Conservation (phyloP, 2,329 filamentous ascomycete genomes). For the Cladosporium sp. region DNA sequence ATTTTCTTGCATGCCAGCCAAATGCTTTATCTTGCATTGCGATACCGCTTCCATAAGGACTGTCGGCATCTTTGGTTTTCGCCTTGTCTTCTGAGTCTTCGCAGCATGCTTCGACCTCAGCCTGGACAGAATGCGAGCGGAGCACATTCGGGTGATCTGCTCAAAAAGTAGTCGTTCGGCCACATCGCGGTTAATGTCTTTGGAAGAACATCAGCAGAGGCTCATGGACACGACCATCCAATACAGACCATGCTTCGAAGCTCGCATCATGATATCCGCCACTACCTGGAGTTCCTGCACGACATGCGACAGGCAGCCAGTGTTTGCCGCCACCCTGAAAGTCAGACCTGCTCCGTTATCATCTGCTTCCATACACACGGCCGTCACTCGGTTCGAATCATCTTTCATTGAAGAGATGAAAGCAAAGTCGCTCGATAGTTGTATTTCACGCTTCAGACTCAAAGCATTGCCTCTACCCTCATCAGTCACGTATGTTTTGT, state of each 20-base stretch:
- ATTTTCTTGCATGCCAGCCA: not conserved
- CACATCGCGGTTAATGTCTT: not conserved
- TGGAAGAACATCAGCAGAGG: not conserved
- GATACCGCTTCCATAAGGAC: not conserved
- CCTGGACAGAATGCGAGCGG: not conserved
- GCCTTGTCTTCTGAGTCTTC: not conserved
- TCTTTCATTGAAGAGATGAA: conserved; percentile 10
- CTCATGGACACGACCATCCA: not conserved
- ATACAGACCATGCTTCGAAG: not conserved
- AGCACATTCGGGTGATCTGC: not conserved
- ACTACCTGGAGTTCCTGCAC: not conserved
- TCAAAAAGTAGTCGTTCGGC: not conserved
- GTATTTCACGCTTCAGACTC: not conserved
- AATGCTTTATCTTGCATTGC: not conserved
- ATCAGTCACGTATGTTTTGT: not conserved
- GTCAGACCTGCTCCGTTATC: not conserved
- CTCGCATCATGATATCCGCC: conserved; percentile 11
- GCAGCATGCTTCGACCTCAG: conserved; percentile 10
- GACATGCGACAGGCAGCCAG: not conserved
- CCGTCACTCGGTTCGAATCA: conserved; percentile 5
- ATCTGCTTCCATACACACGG: conserved; percentile 1
- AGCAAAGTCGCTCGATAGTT: conserved; percentile 1
- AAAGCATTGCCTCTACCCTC: not conserved
- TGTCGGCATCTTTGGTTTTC: not conserved
- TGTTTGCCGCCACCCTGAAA: conserved; percentile 1